phyloP scores from a whole-genome alignment of 1,284 basidiomycete species.

The Sphaerobolus stellatus region DNA sequence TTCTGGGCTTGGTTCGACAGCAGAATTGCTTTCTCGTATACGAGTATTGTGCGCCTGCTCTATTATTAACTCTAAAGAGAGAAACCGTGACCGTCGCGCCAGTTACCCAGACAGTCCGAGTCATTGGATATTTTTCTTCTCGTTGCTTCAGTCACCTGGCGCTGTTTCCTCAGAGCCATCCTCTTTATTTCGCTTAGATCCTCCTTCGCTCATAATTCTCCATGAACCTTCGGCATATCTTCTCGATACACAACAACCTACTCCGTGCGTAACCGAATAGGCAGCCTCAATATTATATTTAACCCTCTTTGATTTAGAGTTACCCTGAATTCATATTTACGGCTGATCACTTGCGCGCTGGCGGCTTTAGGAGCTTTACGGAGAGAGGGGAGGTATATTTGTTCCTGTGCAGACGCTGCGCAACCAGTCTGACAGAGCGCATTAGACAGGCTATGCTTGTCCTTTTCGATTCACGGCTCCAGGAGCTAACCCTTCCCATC shows the following conservation, averaged over 20 bases:
- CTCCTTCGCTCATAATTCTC: slow-evolving; percentile 54
- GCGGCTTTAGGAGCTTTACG: slow-evolving; percentile 29
- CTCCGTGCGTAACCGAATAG: slow-evolving; percentile 1
- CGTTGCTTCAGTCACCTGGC: slow-evolving; percentile 41
- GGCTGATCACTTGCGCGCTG: slow-evolving; percentile 44
- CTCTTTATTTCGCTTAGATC: slow-evolving; percentile 29
- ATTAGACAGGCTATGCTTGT: slow-evolving; percentile 22
- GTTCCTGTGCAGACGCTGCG: background rate
- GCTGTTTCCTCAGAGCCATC: slow-evolving; percentile 21
- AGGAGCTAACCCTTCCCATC: slow-evolving; percentile 55
- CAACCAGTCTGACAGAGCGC: background rate
- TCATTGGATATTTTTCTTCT: slow-evolving; percentile 57
- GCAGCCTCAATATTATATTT: background rate
- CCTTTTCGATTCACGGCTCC: slow-evolving; percentile 64
- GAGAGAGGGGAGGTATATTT: background rate
- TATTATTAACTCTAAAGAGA: too few relatives aligned
- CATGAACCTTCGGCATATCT: slow-evolving; percentile 67
- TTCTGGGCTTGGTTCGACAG: background rate
- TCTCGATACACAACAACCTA: slow-evolving; percentile 20
- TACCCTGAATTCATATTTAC: slow-evolving; percentile 50
- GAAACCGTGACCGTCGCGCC: too few relatives aligned
- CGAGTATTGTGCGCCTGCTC: slow-evolving; percentile 6
- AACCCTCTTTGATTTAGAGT: slow-evolving; percentile 22
- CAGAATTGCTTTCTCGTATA: background rate
- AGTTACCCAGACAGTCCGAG: slow-evolving; percentile 67